Conservation (phyloP, 75 land plant species). For the Pinus tabuliformis region DNA sequence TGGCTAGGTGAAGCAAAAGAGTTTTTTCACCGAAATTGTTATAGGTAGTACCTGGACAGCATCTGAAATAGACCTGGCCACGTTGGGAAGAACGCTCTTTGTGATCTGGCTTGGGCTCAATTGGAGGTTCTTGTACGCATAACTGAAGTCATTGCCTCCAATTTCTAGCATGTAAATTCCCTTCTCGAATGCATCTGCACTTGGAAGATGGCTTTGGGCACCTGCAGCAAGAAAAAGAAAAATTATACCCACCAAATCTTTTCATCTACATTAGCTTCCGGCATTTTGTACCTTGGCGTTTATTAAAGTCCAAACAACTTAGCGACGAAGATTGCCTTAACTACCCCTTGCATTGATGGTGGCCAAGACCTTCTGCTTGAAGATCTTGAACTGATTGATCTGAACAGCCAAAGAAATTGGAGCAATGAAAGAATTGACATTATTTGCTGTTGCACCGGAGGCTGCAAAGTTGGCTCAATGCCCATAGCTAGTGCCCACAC, state of each 20-base stretch:
- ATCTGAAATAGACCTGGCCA: not conserved
- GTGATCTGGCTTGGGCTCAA: slow-evolving; percentile 11
- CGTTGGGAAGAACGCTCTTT: slow-evolving; percentile 3
- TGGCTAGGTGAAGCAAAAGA: too few relatives aligned
- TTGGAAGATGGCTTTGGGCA: slow-evolving; percentile 6
- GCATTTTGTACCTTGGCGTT: too few relatives aligned
- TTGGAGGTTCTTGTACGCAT: slow-evolving; percentile 20
- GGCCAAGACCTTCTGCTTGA: slow-evolving; percentile 19
- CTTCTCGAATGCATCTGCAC: slow-evolving; percentile 9
- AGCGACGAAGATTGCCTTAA: too few relatives aligned
- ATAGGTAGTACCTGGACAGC: too few relatives aligned
- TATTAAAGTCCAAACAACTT: too few relatives aligned
- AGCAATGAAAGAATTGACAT: slow-evolving; percentile 15
- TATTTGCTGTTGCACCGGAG: slow-evolving; percentile 36
- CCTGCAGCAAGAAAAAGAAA: slow-evolving; percentile 3
- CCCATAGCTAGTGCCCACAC: slow-evolving; percentile 49
- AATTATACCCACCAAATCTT: too few relatives aligned
- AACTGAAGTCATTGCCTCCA: slow-evolving; percentile 28
- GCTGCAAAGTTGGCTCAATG: slow-evolving; percentile 75
- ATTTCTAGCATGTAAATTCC: slow-evolving; percentile 21
- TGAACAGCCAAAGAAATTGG: slow-evolving; percentile 56
- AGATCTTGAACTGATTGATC: slow-evolving; percentile 34
- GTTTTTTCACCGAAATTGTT: too few relatives aligned
- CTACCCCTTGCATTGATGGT: not conserved
- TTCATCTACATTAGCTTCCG: too few relatives aligned